Conservation (phyloP, 2,329 filamentous ascomycete species). For the Penicillium sp. region DNA sequence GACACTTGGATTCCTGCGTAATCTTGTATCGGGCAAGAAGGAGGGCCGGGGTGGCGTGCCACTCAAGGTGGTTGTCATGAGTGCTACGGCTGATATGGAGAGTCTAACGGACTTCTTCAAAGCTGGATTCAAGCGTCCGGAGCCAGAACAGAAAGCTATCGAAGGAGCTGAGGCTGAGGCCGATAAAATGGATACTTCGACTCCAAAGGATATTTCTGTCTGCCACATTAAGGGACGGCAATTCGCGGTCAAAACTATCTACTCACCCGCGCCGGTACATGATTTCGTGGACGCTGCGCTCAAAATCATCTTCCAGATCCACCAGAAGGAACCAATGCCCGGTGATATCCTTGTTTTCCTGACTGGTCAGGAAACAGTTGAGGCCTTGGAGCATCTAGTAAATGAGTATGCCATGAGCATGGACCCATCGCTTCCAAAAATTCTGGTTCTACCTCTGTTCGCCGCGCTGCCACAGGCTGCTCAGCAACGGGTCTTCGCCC, state of each 20-base stretch:
- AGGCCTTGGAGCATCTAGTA: slow-evolving; percentile 73
- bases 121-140: slow-evolving; percentile 26
- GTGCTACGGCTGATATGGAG: slow-evolving; percentile 88
- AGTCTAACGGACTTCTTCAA: slow-evolving; percentile 73
- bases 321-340: slow-evolving; percentile 82
- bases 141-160: slow-evolving; percentile 11
- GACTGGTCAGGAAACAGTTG: slow-evolving; percentile 89
- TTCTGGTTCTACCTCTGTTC: slow-evolving; percentile 75
- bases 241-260: slow-evolving; percentile 75
- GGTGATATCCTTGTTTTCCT: slow-evolving; percentile 92
- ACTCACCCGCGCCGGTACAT: slow-evolving; percentile 69
- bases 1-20: slow-evolving; percentile 81
- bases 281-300: slow-evolving; percentile 81
- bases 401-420: slow-evolving; percentile 75
- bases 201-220: slow-evolving; percentile 52
- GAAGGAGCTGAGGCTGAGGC: slow-evolving; percentile 8
- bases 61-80: slow-evolving; percentile 93
- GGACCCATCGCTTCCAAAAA: slow-evolving; percentile 66
- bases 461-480: slow-evolving; percentile 83
- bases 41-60: slow-evolving; percentile 67
- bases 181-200: slow-evolving; percentile 29
- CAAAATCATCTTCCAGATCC: slow-evolving; percentile 80
- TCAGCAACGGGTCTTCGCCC: slow-evolving; percentile 82
- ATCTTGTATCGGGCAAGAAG: slow-evolving; percentile 61
- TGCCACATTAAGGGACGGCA: slow-evolving; percentile 82